Percentiles rank a stretch among this genome's conserved stretches.
phyloP scores from a whole-genome alignment of 1,284 basidiomycete genomes.

The Ustilago lituana region DNA sequence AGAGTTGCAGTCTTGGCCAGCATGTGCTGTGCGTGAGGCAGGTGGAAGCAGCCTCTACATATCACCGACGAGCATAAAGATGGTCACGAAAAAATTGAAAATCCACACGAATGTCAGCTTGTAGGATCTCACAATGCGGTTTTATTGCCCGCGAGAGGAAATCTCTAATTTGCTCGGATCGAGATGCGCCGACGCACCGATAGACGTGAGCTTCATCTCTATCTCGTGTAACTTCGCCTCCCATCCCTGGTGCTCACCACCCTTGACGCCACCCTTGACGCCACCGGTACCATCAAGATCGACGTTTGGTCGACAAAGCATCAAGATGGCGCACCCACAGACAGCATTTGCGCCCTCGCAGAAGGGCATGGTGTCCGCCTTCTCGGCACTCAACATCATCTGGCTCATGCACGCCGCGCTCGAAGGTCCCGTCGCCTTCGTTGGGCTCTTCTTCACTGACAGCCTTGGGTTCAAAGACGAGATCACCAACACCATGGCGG shows the following conservation, averaged over 20 bases:
- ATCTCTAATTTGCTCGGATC: slow-evolving; percentile 18
- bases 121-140: not conserved
- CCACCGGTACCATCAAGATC: too few relatives aligned
- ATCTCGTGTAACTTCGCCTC: slow-evolving; percentile 1
- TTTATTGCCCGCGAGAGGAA: slow-evolving; percentile 12
- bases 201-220: not conserved
- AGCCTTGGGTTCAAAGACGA: slow-evolving; percentile 76
- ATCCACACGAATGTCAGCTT: not conserved
- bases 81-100: too few relatives aligned
- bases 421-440: slow-evolving; percentile 78
- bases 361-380: slow-evolving; percentile 2
- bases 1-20: too few relatives aligned
- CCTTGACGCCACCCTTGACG: not conserved
- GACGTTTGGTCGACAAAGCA: too few relatives aligned
- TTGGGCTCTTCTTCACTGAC: slow-evolving; percentile 76
- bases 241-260: not conserved
- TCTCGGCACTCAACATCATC: slow-evolving; percentile 64
- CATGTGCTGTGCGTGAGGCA: too few relatives aligned
- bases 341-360: slow-evolving; percentile 31
- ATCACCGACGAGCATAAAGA: too few relatives aligned
- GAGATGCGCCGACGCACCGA: slow-evolving; percentile 13
- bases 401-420: slow-evolving; percentile 81
- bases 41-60: too few relatives aligned
- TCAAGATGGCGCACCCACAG: slow-evolving; percentile 45
- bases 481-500: slow-evolving; percentile 80